phyloP scores from a whole-genome alignment of 352 stramenopile species.

The Aphanomyces stellatus region DNA sequence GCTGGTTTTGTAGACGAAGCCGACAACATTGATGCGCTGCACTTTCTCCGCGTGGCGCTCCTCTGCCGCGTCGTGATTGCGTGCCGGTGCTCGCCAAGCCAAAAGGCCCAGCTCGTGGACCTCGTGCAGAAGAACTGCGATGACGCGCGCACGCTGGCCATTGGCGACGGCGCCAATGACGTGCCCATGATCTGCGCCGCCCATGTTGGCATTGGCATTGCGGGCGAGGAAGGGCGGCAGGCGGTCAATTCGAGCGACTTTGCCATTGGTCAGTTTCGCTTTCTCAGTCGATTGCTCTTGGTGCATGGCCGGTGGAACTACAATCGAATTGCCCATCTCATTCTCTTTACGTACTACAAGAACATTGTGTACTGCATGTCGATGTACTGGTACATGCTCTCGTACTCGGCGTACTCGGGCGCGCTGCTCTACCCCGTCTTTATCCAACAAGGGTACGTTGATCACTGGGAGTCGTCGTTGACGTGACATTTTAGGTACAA shows the following conservation, averaged over 20 bases:
- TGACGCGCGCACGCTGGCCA: conserved; percentile 80
- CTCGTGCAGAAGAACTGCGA: conserved; percentile 86
- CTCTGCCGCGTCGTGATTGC: conserved; percentile 96
- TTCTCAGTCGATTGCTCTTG: conserved; percentile 62
- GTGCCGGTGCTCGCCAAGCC: conserved; percentile 95
- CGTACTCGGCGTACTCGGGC: conserved; percentile 87
- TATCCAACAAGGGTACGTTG: conserved; percentile 87
- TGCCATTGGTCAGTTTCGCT: conserved; percentile 73
- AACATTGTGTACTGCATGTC: conserved; percentile 88
- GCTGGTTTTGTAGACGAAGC: neutral
- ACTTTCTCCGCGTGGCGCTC: conserved; percentile 72
- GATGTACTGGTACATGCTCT: conserved; percentile 86
- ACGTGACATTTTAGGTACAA: conserved; percentile 60
- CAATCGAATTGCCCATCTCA: conserved; percentile 74
- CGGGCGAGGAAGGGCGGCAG: conserved; percentile 97
- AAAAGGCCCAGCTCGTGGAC: conserved; percentile 97
- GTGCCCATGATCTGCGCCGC: conserved; percentile 88
- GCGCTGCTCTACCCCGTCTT: conserved; percentile 79
- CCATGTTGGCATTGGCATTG: conserved; percentile 90
- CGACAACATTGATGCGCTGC: conserved; percentile 23
- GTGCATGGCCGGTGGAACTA: conserved; percentile 85
- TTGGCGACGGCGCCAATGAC: conserved; percentile 88
- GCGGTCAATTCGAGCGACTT: conserved; percentile 87
- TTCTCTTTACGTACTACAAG: conserved; percentile 88
- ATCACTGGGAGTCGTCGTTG: no score